Base-by-base conservation (phyloP, 208 protist species). In the Trypanosoma theileri region DNA sequence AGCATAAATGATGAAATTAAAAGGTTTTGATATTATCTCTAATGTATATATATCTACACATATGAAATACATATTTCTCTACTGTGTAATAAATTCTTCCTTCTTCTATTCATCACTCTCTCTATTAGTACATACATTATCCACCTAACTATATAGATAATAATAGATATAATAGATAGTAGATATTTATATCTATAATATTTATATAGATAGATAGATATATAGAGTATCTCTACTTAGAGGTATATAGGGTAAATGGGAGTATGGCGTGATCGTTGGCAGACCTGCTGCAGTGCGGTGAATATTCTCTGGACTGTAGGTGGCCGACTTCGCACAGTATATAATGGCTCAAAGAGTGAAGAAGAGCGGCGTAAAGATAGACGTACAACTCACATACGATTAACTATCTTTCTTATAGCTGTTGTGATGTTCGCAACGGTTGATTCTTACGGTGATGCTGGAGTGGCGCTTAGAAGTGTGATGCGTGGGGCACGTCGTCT, bases 231-330 rank as follows among this genome's bases (percentile, higher is more conserved):
- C n/a, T n/a, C n/a, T 48, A n/a, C 2, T 48, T 48, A 48, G 16
- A n/a, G 10, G 16, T 56, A 21, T 14, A 56, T n/a, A 56, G n/a
- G 22, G 17, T 24, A 1, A 16, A 56, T 35, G 50, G 19, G 19
- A 48, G 66, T 73, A 59, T 59, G 28, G 64, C 7, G 48, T 21
- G 48, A 68, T 66, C 75, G 28, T 41, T 74, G 73, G 26, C 35
- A 31, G 79, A 81, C 42, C 62, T 85, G 31, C 57, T 75, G 56
- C 54, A 77, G 61, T 31, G 83, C 75, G 11, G 64, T 82, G 22
- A 60, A 69, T 14, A 77, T 83, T 22, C 69, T 93, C 17, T 93
- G 86, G 77, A 82, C 85, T 41, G 82, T 93, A 26, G 88, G 88
- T 17, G 79, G 81, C 22, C 76, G 81, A 17, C 77, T 93, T 16